Conservation (phyloP, 345 rosid genomes). For the Arabis alpina region DNA sequence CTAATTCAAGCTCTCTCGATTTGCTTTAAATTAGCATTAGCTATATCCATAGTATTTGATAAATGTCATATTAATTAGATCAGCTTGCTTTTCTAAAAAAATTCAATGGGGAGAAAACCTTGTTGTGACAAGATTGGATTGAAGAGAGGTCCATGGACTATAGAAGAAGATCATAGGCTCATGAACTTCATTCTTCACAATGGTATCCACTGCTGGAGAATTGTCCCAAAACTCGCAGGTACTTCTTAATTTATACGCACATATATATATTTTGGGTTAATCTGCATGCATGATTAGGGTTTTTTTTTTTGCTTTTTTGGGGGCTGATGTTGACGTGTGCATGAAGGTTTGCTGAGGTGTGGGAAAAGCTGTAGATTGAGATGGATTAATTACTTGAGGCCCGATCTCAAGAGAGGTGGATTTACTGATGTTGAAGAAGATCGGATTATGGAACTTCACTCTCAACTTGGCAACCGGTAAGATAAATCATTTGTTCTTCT, state of each 20-base stretch:
- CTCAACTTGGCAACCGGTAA: slow-evolving; percentile 82
- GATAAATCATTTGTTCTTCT: neutral
- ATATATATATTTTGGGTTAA: neutral
- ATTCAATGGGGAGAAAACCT: slow-evolving; percentile 72
- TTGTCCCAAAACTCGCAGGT: slow-evolving; percentile 97
- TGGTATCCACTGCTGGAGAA: slow-evolving; percentile 96
- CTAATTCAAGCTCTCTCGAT: slow-evolving; percentile 18
- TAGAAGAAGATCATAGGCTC: slow-evolving; percentile 96
- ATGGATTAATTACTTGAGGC: slow-evolving; percentile 95
- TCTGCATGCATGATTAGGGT: slow-evolving; percentile 2
- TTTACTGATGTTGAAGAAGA: slow-evolving; percentile 85
- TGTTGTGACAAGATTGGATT: slow-evolving; percentile 94
- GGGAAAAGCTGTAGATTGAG: slow-evolving; percentile 93
- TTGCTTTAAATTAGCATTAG: slow-evolving; percentile 11
- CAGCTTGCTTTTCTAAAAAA: neutral
- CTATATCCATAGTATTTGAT: slow-evolving; percentile 16
- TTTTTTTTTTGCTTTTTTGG: neutral
- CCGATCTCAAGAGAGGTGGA: slow-evolving; percentile 83
- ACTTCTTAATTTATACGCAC: neutral
- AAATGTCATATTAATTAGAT: slow-evolving; percentile 1
- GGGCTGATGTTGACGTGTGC: slow-evolving; percentile 17
- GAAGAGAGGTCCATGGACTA: slow-evolving; percentile 96
- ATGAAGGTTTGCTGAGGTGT: slow-evolving; percentile 76
- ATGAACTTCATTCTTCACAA: slow-evolving; percentile 79
- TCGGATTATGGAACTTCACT: slow-evolving; percentile 80